phyloP scores from a whole-genome alignment of 257 asterid species.

The Nicotiana obtusifolia region DNA sequence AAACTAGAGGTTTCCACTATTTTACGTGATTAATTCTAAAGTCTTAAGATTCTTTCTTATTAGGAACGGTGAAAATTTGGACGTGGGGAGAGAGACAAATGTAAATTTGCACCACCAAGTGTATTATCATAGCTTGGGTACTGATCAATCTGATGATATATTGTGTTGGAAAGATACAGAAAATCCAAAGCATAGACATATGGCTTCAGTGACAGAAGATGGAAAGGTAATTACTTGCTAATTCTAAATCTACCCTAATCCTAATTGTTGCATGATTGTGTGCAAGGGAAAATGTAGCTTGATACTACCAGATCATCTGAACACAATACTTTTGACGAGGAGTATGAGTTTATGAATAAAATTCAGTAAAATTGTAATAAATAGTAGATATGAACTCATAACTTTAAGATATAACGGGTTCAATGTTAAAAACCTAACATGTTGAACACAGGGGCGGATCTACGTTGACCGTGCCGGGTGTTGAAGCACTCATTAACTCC shows the following conservation, averaged over 20 bases:
- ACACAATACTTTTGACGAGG: too few relatives aligned
- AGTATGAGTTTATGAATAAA: too few relatives aligned
- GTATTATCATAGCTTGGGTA: conserved; percentile 90
- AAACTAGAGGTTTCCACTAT: neutral
- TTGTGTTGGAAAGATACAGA: conserved; percentile 82
- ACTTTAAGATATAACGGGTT: too few relatives aligned
- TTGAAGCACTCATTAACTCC: too few relatives aligned
- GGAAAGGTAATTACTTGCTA: conserved; percentile 57
- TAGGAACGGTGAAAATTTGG: conserved; percentile 67
- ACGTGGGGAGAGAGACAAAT: conserved; percentile 84
- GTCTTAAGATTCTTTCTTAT: conserved; percentile 12
- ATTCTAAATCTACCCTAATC: neutral
- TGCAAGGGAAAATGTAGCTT: neutral
- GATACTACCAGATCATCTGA: too few relatives aligned
- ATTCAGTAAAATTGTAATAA: too few relatives aligned
- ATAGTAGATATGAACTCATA: too few relatives aligned
- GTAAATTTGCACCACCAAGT: conserved; percentile 77
- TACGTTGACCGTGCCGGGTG: too few relatives aligned
- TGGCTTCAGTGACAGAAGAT: conserved; percentile 73
- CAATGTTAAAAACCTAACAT: too few relatives aligned
- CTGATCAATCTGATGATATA: conserved; percentile 82
- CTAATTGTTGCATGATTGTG: neutral
- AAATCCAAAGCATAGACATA: conserved; percentile 66
- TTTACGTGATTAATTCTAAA: neutral
- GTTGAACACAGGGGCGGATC: too few relatives aligned